A percentile compares a stretch with the other conserved stretches of the same genome.
phyloP scores from a whole-genome alignment of 169 alveolate species.

The Plasmodium blacklocki region DNA sequence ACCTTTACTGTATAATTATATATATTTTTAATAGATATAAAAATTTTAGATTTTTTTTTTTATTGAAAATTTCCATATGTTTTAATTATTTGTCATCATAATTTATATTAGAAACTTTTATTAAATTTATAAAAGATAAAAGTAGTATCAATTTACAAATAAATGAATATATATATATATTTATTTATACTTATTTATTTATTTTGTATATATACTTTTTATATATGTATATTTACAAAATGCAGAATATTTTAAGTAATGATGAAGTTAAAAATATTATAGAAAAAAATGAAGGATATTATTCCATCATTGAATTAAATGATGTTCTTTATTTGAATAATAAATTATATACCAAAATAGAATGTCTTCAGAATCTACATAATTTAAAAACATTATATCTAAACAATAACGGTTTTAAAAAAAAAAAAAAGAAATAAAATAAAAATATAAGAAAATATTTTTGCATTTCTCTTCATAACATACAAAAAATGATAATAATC shows the following conservation, averaged over 20 bases:
- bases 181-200: too few species aligned
- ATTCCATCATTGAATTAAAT: slow-evolving; percentile 55
- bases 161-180: too few species aligned
- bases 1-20: neutral
- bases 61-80: too few species aligned
- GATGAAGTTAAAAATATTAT: slow-evolving; percentile 51
- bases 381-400: slow-evolving; percentile 65
- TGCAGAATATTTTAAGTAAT: slow-evolving; percentile 52
- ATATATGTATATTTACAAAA: neutral
- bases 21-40: neutral
- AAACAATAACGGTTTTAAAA: slow-evolving; percentile 55
- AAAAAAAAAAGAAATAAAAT: neutral
- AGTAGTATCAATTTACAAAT: too few species aligned
- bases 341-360: slow-evolving; percentile 37
- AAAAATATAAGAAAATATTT: neutral
- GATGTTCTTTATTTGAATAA: slow-evolving; percentile 72
- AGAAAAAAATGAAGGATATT: slow-evolving; percentile 48
- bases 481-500: too few species aligned
- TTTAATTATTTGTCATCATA: too few species aligned
- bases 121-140: too few species aligned
- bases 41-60: neutral
- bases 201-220: too few species aligned
- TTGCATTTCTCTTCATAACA: neutral
- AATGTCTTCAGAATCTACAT: slow-evolving; percentile 21
- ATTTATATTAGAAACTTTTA: too few species aligned